Conservation (phyloP, 163 green algal species). For the Volvox carteri region DNA sequence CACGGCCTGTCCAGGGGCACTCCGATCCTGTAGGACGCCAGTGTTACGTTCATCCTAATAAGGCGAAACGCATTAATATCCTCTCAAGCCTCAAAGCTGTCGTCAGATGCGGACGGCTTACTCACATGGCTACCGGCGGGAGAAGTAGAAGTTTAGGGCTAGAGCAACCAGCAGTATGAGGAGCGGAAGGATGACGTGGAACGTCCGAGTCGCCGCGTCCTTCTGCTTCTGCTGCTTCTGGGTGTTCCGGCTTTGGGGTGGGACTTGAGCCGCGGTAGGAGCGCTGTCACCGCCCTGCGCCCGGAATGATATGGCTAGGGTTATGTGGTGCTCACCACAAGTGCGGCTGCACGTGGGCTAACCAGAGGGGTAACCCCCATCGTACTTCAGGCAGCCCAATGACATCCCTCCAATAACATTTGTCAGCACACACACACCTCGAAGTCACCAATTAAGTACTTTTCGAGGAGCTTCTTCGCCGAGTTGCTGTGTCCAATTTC, state of each 20-base stretch:
- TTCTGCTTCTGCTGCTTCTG: constrained; percentile 50
- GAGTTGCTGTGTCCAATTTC: constrained; percentile 95
- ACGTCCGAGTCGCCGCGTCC: constrained; percentile 40
- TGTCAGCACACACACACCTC: constrained; percentile 72
- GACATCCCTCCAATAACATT: too few relatives aligned
- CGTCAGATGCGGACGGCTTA: too few relatives aligned
- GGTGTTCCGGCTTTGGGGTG: constrained; percentile 6
- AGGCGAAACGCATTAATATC: too few relatives aligned
- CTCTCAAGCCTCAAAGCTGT: too few relatives aligned
- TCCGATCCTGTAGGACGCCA: too few relatives aligned
- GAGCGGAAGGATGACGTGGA: constrained; percentile 77
- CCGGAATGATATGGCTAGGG: background rate
- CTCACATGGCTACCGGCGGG: constrained; percentile 11
- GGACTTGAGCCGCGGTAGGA: constrained; percentile 28
- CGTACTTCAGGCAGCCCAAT: too few relatives aligned
- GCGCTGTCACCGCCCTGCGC: constrained; percentile 72
- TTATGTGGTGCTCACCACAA: too few relatives aligned
- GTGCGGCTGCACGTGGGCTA: too few relatives aligned
- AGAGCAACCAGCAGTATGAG: constrained; percentile 73
- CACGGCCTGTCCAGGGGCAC: too few relatives aligned
- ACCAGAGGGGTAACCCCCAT: too few relatives aligned
- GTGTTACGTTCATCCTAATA: too few relatives aligned
- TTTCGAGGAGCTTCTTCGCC: constrained; percentile 87
- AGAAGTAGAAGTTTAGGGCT: constrained; percentile 62
- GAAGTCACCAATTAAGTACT: constrained; percentile 90